Evolutionary conservation across 257 asterid genomes (phyloP).

Genomic region (Capsicum baccatum): DNA sequence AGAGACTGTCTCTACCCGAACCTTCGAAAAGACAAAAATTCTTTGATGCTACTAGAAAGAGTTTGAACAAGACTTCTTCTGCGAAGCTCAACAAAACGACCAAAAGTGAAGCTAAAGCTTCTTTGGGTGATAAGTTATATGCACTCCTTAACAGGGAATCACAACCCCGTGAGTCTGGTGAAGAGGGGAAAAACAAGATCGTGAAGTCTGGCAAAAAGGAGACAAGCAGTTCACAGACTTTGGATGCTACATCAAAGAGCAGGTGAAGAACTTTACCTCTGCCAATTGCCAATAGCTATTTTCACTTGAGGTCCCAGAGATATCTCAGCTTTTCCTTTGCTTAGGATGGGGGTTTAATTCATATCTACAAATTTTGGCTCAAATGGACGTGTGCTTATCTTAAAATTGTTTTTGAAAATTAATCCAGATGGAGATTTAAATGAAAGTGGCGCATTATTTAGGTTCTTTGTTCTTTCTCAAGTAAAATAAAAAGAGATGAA

Average conservation of each 20-base stretch:
- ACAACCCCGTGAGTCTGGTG: conserved; percentile 40
- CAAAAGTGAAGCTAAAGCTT: conserved; percentile 38
- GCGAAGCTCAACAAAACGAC: conserved; percentile 40
- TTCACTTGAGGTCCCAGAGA: conserved; percentile 10
- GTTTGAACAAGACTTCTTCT: conserved; percentile 37
- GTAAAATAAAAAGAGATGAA: conserved; percentile 2
- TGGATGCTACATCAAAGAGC: conserved; percentile 63
- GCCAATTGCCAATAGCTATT: background rate
- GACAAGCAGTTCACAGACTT: conserved; percentile 35
- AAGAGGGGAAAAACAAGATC: conserved; percentile 42
- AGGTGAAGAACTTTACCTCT: conserved; percentile 52
- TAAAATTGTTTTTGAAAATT: background rate
- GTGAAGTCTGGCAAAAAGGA: conserved; percentile 46
- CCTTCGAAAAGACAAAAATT: conserved; percentile 48
- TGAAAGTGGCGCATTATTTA: background rate
- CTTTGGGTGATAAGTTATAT: conserved; percentile 53
- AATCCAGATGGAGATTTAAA: background rate
- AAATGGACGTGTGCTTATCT: conserved; percentile 2
- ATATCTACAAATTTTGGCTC: background rate
- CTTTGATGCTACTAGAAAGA: conserved; percentile 27
- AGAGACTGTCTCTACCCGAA: conserved; percentile 36
- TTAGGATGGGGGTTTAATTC: background rate
- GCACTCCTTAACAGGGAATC: conserved; percentile 39
- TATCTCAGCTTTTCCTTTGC: background rate
- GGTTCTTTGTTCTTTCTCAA: background rate